Evolutionary conservation across 1,284 basidiomycete species (phyloP), one percentile per base, ranked within the genome.

Genomic region (Cryptococcus sp.): DNA sequence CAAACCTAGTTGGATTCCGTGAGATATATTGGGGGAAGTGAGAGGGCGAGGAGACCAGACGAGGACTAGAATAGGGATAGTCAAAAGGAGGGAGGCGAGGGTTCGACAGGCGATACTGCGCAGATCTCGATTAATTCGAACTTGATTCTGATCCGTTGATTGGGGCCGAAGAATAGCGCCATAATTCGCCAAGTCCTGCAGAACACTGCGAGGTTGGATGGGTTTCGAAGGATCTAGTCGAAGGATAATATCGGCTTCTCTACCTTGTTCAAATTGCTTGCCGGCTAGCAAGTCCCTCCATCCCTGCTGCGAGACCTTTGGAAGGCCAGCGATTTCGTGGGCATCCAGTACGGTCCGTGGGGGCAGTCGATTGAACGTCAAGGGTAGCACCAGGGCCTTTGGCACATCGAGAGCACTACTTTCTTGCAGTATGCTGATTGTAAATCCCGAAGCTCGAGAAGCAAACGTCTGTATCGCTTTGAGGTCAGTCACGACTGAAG

Each of bases 31-130:
- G 4, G 74, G 13, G n/a, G 32, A 68, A 42, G 66, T 64, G 39
- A 58, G 46, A 7, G 71, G 74, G 10, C 79, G 68, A 2, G 74
- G 72, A 3, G 78, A 77, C 79, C 79, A 80, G 1, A 78, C 69
- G 61, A 80, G 67, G 32, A 80, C 62, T 9, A 80, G 69, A 10
- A 80, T 76, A 0, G 79, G 79, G 34, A 79, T 70, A 18, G 76
- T 76, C 19, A 79, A 62, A 18, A 69, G 18, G 11, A 64, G 65
- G 11, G 73, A 76, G 7, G 67, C 32, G 18, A 63, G 53, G 1
- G 76, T 77, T 23, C 77, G 74, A 13, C 66, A 9, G 10, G 64
- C 60, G 24, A 77, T 66, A 7, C 57, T 50, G 10, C 64, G 65
- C 11, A 77, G 49, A 21, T 62, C 61, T 7, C 40, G 46, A 21